Evolutionary conservation across 352 stramenopile species (phyloP), one percentile per base, ranked within the genome.

Genomic region (Phytophthora litchii): DNA sequence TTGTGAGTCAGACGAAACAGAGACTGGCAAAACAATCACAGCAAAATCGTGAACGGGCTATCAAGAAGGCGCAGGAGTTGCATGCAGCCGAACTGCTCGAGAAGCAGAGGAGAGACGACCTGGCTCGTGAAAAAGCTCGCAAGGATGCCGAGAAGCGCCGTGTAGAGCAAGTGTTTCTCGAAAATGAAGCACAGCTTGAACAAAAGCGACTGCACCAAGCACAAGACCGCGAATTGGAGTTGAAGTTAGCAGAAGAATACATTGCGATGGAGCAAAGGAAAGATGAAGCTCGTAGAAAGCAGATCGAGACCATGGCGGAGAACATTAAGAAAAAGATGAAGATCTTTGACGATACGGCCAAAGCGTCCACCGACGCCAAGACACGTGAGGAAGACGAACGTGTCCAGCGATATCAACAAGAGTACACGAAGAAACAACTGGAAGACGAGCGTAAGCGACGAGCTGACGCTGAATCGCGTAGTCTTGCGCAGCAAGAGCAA

Each of bases 291-390:
- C 80, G 82, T 12, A 70, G 68, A 38, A 71, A 86, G 51, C 76
- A 89, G 38, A 73, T 94, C 19, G 82, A 89, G 25, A 79, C 76
- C n/a, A 73, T 94, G 72, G 74, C 74, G 4, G 76, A 71, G 37
- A 89, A 80, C 46, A 87, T 94, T 63, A 86, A 90, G 60, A 80
- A 78, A 44, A 85, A 86, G 47, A 94, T 92, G 85, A 91, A 92
- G 58, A 86, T 91, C 55, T 94, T 91, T 31, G 79, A 80, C 48
- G 82, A 94, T 63, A 94, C 85, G 3, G 69, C 82, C 23, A 92
- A 90, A 20, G 83, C 77, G 1, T 70, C 79, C 27, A 88, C 73
- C 41, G 80, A 92, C 31, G 76, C 77, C 19, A 81, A 77, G 31
- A 74, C 66, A 0, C 70, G 70, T n/a, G 82, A 91, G 23, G 85